phyloP scores from a whole-genome alignment of 495 filamentous ascomycete species.

The Trichocladium uniseriatum region DNA sequence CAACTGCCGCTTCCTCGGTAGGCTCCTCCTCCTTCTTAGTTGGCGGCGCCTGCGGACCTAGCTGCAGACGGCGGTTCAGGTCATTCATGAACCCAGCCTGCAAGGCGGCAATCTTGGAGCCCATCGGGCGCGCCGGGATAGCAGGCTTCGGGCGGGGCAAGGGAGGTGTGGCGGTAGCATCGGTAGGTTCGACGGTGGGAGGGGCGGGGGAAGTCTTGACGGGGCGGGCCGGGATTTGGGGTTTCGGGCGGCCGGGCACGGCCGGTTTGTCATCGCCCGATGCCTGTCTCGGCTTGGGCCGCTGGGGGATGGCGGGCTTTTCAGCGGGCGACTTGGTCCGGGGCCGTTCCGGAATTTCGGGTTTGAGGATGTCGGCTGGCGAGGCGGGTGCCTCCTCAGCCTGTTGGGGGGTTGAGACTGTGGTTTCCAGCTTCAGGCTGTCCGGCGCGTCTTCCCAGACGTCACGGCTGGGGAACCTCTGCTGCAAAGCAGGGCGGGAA shows the following conservation, averaged over 20 bases:
- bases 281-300: slow-evolving; percentile 33
- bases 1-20: slow-evolving; percentile 41
- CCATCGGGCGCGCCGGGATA: slow-evolving; percentile 70
- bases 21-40: slow-evolving; percentile 50
- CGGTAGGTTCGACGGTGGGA: slow-evolving; percentile 27
- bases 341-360: slow-evolving; percentile 16
- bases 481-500: slow-evolving; percentile 40
- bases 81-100: slow-evolving; percentile 87
- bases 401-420: slow-evolving; percentile 55
- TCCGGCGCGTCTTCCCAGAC: slow-evolving; percentile 96
- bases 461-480: slow-evolving; percentile 86
- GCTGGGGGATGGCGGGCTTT: slow-evolving; percentile 37
- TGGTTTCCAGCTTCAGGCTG: slow-evolving; percentile 70
- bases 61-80: slow-evolving; percentile 71
- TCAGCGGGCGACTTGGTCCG: slow-evolving; percentile 15
- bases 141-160: slow-evolving; percentile 59
- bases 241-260: slow-evolving; percentile 61
- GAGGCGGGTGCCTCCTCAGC: slow-evolving; percentile 28
- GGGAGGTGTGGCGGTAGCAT: slow-evolving; percentile 24
- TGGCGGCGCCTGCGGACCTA: slow-evolving; percentile 66
- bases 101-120: slow-evolving; percentile 80
- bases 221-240: slow-evolving; percentile 64
- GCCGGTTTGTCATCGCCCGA: slow-evolving; percentile 40
- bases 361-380: slow-evolving; percentile 7
- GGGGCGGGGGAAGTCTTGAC: slow-evolving; percentile 41